These are phyloP conservation scores for Trichocladium uniseriatum DNA, from an alignment of 495 filamentous ascomycete genomes.

Conservation along the genomic window DNA sequence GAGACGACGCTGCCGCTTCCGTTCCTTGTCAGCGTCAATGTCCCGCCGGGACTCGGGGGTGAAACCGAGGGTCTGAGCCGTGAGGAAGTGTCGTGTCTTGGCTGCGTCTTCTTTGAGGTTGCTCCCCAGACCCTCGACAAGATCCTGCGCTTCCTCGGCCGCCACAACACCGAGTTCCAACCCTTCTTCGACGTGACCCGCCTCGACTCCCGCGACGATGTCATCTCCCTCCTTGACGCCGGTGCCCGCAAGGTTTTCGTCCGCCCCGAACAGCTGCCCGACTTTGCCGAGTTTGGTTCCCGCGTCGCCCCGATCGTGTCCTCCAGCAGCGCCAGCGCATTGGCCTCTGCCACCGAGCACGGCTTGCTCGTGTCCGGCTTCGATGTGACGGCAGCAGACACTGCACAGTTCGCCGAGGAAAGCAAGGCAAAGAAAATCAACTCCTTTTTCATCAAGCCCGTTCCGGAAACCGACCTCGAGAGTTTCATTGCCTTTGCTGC, in stretches of 20 bases:
- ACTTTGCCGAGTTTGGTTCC: slow-evolving; percentile 35
- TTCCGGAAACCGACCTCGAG: slow-evolving; percentile 36
- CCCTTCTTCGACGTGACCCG: slow-evolving; percentile 69
- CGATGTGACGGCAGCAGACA: slow-evolving; percentile 32
- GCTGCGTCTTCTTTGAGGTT: slow-evolving; percentile 62
- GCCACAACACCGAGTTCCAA: slow-evolving; percentile 55
- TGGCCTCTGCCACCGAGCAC: slow-evolving; percentile 29
- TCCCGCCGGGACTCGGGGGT: slow-evolving; percentile 42
- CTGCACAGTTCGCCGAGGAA: slow-evolving; percentile 35
- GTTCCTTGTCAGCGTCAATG: slow-evolving; percentile 49
- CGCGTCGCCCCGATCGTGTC: slow-evolving; percentile 36
- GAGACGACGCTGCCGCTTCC: slow-evolving; percentile 47
- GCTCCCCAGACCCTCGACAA: slow-evolving; percentile 46
- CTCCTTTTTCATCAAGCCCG: slow-evolving; percentile 39
- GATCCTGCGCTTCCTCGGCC: slow-evolving; percentile 56
- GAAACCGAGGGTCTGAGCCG: slow-evolving; percentile 47
- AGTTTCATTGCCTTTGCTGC: slow-evolving; percentile 45
- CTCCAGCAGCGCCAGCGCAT: slow-evolving; percentile 14
- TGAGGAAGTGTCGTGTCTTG: slow-evolving; percentile 69
- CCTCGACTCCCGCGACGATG: slow-evolving; percentile 56
- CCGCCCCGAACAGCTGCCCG: slow-evolving; percentile 48
- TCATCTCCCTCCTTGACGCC: slow-evolving; percentile 71
- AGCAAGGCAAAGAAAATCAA: slow-evolving; percentile 38
- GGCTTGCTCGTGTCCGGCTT: slow-evolving; percentile 39
- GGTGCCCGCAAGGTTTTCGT: slow-evolving; percentile 87